phyloP scores from a whole-genome alignment of 148 eudicot species.

The Amaranthus cruentus region DNA sequence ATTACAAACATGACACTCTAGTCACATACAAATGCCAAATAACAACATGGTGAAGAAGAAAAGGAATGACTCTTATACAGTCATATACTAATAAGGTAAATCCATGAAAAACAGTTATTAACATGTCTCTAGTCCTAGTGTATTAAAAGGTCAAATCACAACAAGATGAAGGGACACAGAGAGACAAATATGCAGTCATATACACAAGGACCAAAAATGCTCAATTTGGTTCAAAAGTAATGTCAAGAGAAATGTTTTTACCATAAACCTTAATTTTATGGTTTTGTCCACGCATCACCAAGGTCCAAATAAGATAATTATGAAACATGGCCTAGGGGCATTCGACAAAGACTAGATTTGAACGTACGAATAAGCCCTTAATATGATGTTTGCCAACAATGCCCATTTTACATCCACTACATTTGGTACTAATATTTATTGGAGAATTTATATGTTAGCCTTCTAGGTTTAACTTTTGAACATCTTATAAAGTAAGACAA shows the following conservation, averaged over 20 bases:
- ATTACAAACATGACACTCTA: not conserved
- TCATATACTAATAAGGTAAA: not conserved
- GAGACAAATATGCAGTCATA: not conserved
- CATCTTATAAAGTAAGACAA: too few relatives aligned
- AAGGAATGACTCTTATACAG: not conserved
- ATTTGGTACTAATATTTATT: too few relatives aligned
- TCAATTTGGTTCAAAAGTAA: not conserved
- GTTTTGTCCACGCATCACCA: too few relatives aligned
- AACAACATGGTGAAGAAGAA: not conserved
- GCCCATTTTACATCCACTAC: too few relatives aligned
- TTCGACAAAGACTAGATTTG: too few relatives aligned
- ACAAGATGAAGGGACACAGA: not conserved
- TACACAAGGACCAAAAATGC: not conserved
- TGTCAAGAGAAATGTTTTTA: not conserved
- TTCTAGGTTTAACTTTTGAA: too few relatives aligned
- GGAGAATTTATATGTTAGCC: too few relatives aligned
- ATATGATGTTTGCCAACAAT: too few relatives aligned
- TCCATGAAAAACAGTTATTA: not conserved
- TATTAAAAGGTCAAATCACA: not conserved
- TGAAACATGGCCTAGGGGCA: too few relatives aligned
- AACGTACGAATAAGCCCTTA: too few relatives aligned
- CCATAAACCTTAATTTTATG: too few relatives aligned
- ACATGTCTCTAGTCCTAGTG: not conserved
- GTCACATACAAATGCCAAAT: not conserved
- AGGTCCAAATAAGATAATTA: too few relatives aligned